phyloP scores from a whole-genome alignment of 495 filamentous ascomycete species.

The Talaromyces trachyspermus region DNA sequence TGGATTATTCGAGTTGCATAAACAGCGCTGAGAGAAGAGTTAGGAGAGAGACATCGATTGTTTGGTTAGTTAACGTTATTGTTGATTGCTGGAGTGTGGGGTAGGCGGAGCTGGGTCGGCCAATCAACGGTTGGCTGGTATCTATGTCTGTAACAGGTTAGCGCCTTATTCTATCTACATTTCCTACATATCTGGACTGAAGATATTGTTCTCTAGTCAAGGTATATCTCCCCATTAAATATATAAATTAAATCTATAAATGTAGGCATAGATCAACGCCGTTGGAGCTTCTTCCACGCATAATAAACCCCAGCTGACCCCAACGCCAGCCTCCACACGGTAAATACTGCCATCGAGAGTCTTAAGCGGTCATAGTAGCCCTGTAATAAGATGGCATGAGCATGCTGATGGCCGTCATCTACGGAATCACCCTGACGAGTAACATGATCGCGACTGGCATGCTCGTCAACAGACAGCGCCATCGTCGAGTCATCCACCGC shows the following conservation, averaged over 20 bases:
- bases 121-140: background rate
- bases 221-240: too few relatives aligned
- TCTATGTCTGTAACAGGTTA: too few relatives aligned
- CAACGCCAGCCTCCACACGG: slow-evolving; percentile 30
- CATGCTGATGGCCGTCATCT: slow-evolving; percentile 18
- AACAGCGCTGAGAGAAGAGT: too few relatives aligned
- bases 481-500: slow-evolving; percentile 36
- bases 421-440: background rate
- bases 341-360: slow-evolving; percentile 48
- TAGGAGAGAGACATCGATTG: too few relatives aligned
- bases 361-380: slow-evolving; percentile 63
- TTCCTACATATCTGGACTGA: too few relatives aligned
- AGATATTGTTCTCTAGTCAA: too few relatives aligned
- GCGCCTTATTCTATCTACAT: too few relatives aligned
- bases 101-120: background rate
- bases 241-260: too few relatives aligned
- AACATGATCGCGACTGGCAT: background rate
- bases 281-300: slow-evolving; percentile 25
- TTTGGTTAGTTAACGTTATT: too few relatives aligned
- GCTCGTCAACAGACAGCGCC: slow-evolving; percentile 29
- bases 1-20: too few relatives aligned
- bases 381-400: slow-evolving; percentile 55
- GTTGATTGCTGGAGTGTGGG: background rate
- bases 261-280: too few relatives aligned
- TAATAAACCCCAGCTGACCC: slow-evolving; percentile 27